phyloP scores from a whole-genome alignment of 1,284 basidiomycete genomes.

The Testicularia cyperi region DNA sequence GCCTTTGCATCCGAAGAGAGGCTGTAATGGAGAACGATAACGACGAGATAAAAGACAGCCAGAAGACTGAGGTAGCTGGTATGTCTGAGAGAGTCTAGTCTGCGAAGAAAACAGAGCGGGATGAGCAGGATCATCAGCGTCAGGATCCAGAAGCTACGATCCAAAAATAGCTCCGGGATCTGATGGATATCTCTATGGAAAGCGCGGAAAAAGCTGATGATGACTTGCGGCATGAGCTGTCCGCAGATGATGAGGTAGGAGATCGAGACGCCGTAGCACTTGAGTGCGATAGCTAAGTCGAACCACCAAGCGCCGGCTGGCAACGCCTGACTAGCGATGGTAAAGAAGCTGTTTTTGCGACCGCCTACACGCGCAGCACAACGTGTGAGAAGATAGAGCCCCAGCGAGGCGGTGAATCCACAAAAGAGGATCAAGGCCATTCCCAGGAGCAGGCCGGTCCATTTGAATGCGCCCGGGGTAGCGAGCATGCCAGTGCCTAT shows the following conservation, averaged over 20 bases:
- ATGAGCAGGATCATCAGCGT: slow-evolving; percentile 78
- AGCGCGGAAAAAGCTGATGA: slow-evolving; percentile 69
- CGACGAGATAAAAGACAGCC: slow-evolving; percentile 67
- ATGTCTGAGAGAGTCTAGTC: slow-evolving; percentile 71
- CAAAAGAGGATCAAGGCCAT: slow-evolving; percentile 85
- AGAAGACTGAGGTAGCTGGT: slow-evolving; percentile 84
- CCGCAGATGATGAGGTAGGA: slow-evolving; percentile 66
- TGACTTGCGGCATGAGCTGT: slow-evolving; percentile 85
- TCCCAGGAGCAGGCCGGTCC: slow-evolving; percentile 67
- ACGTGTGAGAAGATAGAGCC: slow-evolving; percentile 82
- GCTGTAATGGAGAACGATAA: slow-evolving; percentile 54
- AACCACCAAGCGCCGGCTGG: slow-evolving; percentile 80
- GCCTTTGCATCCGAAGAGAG: slow-evolving; percentile 33
- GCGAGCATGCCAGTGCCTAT: slow-evolving; percentile 59
- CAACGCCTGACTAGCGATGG: slow-evolving; percentile 45
- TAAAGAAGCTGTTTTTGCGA: slow-evolving; percentile 43
- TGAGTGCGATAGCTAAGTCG: slow-evolving; percentile 86
- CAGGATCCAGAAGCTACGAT: slow-evolving; percentile 79
- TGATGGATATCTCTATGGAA: slow-evolving; percentile 32
- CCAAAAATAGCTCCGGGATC: slow-evolving; percentile 63
- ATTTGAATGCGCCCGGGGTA: slow-evolving; percentile 61
- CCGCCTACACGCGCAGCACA: slow-evolving; percentile 76
- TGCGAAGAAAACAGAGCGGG: slow-evolving; percentile 80
- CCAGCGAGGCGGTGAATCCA: slow-evolving; percentile 76
- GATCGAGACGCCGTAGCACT: slow-evolving; percentile 77